phyloP scores from a whole-genome alignment of 768 basidiomycete genomes.

The Tulasnella sp. region DNA sequence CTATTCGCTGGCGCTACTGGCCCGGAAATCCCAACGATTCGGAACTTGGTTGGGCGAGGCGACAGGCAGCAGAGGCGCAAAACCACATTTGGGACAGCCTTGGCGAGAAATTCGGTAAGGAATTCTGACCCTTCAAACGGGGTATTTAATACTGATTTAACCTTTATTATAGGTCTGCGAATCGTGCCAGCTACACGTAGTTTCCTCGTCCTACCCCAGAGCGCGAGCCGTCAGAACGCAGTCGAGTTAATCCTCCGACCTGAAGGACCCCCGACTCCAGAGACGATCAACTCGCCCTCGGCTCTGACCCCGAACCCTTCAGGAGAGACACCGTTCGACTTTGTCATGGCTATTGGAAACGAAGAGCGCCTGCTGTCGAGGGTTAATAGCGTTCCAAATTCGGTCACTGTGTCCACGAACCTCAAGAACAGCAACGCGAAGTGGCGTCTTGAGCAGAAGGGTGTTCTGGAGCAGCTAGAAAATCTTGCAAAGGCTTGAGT shows the following conservation, averaged over 20 bases:
- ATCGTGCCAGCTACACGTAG: conserved; percentile 76
- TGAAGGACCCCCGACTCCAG: conserved; percentile 41
- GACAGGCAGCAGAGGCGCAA: conserved; percentile 87
- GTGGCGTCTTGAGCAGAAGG: conserved; percentile 49
- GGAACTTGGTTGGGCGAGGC: conserved; percentile 74
- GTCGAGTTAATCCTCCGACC: conserved; percentile 69
- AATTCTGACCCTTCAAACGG: not conserved
- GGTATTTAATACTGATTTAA: not conserved
- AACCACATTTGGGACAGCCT: conserved; percentile 85
- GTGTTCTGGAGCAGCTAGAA: not conserved
- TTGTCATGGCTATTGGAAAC: conserved; percentile 62
- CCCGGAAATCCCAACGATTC: conserved; percentile 46
- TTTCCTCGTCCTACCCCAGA: conserved; percentile 80
- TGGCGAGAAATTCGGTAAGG: conserved; percentile 21
- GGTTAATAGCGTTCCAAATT: conserved; percentile 67
- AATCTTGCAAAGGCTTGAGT: not conserved
- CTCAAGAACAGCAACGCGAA: conserved; percentile 73
- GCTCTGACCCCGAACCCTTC: conserved; percentile 41
- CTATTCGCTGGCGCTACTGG: conserved; percentile 84
- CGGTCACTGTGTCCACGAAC: conserved; percentile 69
- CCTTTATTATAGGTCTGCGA: conserved; percentile 47
- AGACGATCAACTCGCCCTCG: conserved; percentile 6
- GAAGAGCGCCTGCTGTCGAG: conserved; percentile 77
- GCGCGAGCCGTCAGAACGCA: conserved; percentile 77
- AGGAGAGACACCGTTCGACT: conserved; percentile 46